Evolutionary conservation across 495 filamentous ascomycete species (phyloP).

Genomic region (Pyronema domesticum): DNA sequence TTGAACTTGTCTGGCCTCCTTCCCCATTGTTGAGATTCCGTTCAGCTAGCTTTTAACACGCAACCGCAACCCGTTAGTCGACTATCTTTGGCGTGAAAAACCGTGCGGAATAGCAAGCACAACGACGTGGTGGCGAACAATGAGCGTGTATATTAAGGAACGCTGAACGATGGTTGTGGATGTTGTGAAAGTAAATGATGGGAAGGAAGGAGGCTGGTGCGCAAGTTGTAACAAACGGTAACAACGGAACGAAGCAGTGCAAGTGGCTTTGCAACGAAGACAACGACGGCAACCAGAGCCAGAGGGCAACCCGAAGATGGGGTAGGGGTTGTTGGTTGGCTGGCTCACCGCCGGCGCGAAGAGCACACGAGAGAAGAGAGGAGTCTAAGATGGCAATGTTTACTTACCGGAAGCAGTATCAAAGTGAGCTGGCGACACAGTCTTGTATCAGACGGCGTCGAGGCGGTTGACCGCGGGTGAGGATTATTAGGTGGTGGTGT

Average conservation of each 20-base stretch:
- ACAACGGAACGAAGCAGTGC: not conserved
- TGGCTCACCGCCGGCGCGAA: not conserved
- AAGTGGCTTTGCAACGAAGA: conserved; percentile 1
- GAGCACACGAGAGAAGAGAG: not conserved
- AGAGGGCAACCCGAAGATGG: not conserved
- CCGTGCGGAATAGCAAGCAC: too few species aligned
- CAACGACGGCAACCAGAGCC: not conserved
- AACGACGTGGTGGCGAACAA: not conserved
- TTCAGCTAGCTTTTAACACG: not conserved
- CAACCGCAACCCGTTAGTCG: too few species aligned
- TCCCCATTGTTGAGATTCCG: not conserved
- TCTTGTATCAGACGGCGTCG: not conserved
- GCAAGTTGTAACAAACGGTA: not conserved
- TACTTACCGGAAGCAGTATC: not conserved
- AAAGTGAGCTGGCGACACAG: not conserved
- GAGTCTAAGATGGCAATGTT: not conserved
- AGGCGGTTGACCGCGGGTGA: not conserved
- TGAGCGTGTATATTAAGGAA: not conserved
- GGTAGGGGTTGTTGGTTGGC: not conserved
- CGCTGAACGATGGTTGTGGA: not conserved
- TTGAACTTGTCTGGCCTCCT: not conserved
- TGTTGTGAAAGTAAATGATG: not conserved
- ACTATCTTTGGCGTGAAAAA: too few species aligned
- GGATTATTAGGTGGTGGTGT: not conserved
- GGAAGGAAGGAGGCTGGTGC: conserved; percentile 2